Evolutionary conservation across 2,329 filamentous ascomycete species (phyloP), one percentile per base, ranked within the genome.

Genomic region (Aspergillus pseudoterreus): DNA sequence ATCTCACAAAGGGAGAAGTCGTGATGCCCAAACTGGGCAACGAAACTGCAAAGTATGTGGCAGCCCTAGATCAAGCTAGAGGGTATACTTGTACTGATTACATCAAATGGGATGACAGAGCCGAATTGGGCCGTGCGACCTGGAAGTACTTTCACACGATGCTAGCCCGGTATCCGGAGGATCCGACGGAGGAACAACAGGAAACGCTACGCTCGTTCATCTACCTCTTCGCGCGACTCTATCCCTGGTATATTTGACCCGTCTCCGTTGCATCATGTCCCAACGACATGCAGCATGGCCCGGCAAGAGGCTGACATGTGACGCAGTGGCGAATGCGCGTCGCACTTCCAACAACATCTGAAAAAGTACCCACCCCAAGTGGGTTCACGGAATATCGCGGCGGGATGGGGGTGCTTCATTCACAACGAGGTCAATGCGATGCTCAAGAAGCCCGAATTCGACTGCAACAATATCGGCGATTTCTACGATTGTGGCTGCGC

Each of bases 101-200:
- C 27, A 11, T 10, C 27, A 30, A 30, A 30, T 30, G 27, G 27
- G 43, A 38, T n/a, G 15, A 51, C 52, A 82, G 78, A 69, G 83
- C 81, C 54, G 83, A 86, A 68, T 74, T 86, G 24, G 83, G 83
- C 55, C 78, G 83, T 55, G 81, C 83, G 51, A 79, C 82, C 33
- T 86, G 83, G 83, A 84, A 84, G 62, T 76, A 84, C 57, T 77
- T 86, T 57, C 83, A 86, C 66, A 86, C 83, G 15, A 83, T 83
- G 53, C 84, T 86, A 74, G 82, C 82, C 48, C 78, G 82, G 57
- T 86, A 84, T 63, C 83, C 83, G 11, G 82, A 85, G 61, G 78
- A 80, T 53, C 83, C 83, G 2, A 82, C 79, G 0, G 67, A 73
- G 19, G 83, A 86, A 50, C 82, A 86, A 64, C 79, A 80, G 59